Percentiles rank a stretch among this genome's conserved stretches.
These are phyloP conservation scores for Phytophthora crassamura DNA, from an alignment of 352 stramenopile species.

Conservation along the genomic window DNA sequence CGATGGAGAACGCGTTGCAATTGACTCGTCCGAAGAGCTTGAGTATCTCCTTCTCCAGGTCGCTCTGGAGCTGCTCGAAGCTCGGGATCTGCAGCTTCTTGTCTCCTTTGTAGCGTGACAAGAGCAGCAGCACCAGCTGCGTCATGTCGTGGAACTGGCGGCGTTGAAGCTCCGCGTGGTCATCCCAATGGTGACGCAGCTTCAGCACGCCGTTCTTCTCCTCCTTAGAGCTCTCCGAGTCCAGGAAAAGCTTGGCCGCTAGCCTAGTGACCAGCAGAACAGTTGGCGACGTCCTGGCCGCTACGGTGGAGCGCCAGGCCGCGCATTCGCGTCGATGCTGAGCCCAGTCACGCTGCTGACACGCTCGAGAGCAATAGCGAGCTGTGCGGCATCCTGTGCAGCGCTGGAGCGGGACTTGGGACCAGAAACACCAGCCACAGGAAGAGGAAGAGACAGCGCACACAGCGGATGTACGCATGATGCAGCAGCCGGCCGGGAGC, in stretches of 20 bases:
- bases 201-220: slow-evolving; percentile 35
- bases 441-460: slow-evolving; percentile 42
- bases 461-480: slow-evolving; percentile 43
- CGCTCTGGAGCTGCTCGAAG: slow-evolving; percentile 39
- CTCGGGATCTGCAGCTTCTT: slow-evolving; percentile 1
- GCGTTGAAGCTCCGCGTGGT: slow-evolving; percentile 49
- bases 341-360: slow-evolving; percentile 69
- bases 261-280: slow-evolving; percentile 66
- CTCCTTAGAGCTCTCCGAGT: slow-evolving; percentile 7
- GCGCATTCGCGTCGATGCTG: slow-evolving; percentile 59
- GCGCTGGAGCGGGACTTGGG: slow-evolving; percentile 33
- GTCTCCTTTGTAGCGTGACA: slow-evolving; percentile 55
- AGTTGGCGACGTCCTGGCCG: slow-evolving; percentile 36
- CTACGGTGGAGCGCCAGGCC: slow-evolving; percentile 50
- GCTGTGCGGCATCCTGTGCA: slow-evolving; percentile 66
- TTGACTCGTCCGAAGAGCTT: slow-evolving; percentile 75
- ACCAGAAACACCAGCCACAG: slow-evolving; percentile 63
- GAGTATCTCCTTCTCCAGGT: slow-evolving; percentile 45
- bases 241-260: slow-evolving; percentile 42
- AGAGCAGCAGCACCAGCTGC: slow-evolving; percentile 60
- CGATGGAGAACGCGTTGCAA: slow-evolving; percentile 84
- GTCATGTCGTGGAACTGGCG: slow-evolving; percentile 64
- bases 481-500: slow-evolving; percentile 36
- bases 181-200: slow-evolving; percentile 52
- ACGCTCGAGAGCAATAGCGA: slow-evolving; percentile 73